These are phyloP conservation scores for Emydomyces testavorans DNA, from an alignment of 2,329 filamentous ascomycete species.

Conservation along the genomic window DNA sequence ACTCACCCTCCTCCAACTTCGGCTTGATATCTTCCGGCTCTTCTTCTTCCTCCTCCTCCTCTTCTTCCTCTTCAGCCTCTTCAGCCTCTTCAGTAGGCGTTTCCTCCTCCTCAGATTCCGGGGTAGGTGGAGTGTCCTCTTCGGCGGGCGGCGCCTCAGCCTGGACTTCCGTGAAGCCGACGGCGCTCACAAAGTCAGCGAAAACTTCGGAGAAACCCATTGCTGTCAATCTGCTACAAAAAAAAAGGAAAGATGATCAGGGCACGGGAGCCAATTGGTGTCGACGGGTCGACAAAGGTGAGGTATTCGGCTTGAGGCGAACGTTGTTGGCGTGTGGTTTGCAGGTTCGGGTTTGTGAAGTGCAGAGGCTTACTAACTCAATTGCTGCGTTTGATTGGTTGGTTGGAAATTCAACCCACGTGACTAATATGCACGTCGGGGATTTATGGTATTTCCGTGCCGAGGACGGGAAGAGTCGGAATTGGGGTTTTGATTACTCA, in stretches of 20 bases:
- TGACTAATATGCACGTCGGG: slow-evolving; percentile 30
- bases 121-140: slow-evolving; percentile 31
- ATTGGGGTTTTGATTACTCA: too few species aligned
- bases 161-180: slow-evolving; percentile 49
- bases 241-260: slow-evolving; percentile 19
- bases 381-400: slow-evolving; percentile 16
- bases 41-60: slow-evolving; percentile 73
- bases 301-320: neutral
- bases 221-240: slow-evolving; percentile 21
- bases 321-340: slow-evolving; percentile 3
- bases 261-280: slow-evolving; percentile 18
- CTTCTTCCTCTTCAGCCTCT: slow-evolving; percentile 53
- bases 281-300: neutral
- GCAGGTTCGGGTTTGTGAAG: slow-evolving; percentile 9
- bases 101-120: slow-evolving; percentile 41
- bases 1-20: slow-evolving; percentile 81
- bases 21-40: slow-evolving; percentile 80
- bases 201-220: slow-evolving; percentile 57
- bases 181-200: slow-evolving; percentile 54
- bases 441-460: slow-evolving; percentile 11
- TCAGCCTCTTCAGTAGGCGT: slow-evolving; percentile 41
- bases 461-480: too few species aligned
- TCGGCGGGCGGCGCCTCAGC: slow-evolving; percentile 48
- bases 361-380: neutral
- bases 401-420: slow-evolving; percentile 32